Base-by-base conservation (phyloP, 2,329 filamentous ascomycete genomes). In the Apiospora koreana region DNA sequence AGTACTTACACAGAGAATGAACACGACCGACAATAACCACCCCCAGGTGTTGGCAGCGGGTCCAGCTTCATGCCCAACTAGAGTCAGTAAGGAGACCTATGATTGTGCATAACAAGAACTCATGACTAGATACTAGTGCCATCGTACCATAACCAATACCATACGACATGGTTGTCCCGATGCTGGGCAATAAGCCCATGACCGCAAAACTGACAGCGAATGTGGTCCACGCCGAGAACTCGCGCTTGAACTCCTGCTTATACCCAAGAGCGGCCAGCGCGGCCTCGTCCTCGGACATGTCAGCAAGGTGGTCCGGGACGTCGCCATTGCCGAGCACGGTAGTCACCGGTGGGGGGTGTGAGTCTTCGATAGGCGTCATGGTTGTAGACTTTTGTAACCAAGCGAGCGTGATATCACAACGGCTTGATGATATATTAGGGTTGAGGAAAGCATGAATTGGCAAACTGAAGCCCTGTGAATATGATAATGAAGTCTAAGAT, bases 161-260 rank as follows among this genome's bases (percentile, higher is more conserved):
- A 85, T 93, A 94, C 76, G 86, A 91, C 73, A 94, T 80, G 0
- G 92, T 94, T 73, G 87, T 90, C 1, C 91, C 92, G 75, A 94
- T 93, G 72, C 89, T 92, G 0, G 92, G 92, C 67, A 94, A 80
- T 65, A 94, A 79, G 1, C 92, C 92, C 69, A 94, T 82, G 14
- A 94, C 91, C 8, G 92, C 91, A 78, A 94, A 94, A 69, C 87
- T 91, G 50, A 94, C 91, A 74, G 90, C 92, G 77, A 94, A 94
- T 0, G 91, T 92, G 7, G 91, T 92, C 87, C 91, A 94, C 18
- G 93, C 82, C 2, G 87, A 91, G 78, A 94, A 93, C 75, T 94
- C 91, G 76, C 92, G 86, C 81, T 84, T 84, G 76, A 84, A 85
- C 70, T 85, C 83, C 69, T 66, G 64, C 18, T 45, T 66, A 45